These are phyloP conservation scores for Amniculicola lignicola DNA, from an alignment of 495 filamentous ascomycete species.

Conservation along the genomic window DNA sequence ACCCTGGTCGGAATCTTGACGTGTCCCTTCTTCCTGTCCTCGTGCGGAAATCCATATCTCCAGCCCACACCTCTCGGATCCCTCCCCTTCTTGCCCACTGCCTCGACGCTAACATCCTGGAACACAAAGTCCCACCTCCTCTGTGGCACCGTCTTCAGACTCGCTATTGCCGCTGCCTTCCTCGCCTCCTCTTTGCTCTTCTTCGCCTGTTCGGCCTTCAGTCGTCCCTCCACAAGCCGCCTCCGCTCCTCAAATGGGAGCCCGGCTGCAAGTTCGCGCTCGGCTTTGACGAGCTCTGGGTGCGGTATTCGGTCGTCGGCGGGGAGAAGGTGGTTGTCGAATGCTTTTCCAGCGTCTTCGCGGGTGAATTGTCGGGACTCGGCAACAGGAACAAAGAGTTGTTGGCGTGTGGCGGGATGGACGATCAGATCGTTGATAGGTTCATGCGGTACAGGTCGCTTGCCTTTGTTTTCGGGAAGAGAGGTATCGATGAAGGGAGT, in stretches of 20 bases:
- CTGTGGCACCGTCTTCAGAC: conserved; percentile 47
- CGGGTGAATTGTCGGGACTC: conserved; percentile 90
- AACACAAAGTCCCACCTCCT: conserved; percentile 81
- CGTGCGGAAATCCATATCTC: conserved; percentile 65
- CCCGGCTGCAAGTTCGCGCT: conserved; percentile 45
- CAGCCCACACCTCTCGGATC: conserved; percentile 48
- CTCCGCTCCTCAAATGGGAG: conserved; percentile 40
- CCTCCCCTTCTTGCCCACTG: conserved; percentile 53
- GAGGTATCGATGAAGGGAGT: conserved; percentile 37
- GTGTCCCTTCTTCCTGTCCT: conserved; percentile 69
- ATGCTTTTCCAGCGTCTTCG: conserved; percentile 81
- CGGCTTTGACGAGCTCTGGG: conserved; percentile 70
- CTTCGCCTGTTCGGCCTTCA: conserved; percentile 44
- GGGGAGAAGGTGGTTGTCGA: conserved; percentile 68
- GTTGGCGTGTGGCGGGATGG: conserved; percentile 71
- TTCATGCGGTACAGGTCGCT: conserved; percentile 58
- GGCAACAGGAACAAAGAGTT: conserved; percentile 85
- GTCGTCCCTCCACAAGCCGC: conserved; percentile 45
- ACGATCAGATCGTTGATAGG: conserved; percentile 87
- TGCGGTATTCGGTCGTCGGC: conserved; percentile 86
- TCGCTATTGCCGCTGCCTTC: conserved; percentile 44
- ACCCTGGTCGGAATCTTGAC: conserved; percentile 70
- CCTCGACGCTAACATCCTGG: conserved; percentile 59
- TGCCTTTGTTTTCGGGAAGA: conserved; percentile 17
- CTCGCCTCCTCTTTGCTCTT: conserved; percentile 43